Evolutionary conservation across 108 stramenopile species (phyloP).

Genomic region (Tribonema minus): DNA sequence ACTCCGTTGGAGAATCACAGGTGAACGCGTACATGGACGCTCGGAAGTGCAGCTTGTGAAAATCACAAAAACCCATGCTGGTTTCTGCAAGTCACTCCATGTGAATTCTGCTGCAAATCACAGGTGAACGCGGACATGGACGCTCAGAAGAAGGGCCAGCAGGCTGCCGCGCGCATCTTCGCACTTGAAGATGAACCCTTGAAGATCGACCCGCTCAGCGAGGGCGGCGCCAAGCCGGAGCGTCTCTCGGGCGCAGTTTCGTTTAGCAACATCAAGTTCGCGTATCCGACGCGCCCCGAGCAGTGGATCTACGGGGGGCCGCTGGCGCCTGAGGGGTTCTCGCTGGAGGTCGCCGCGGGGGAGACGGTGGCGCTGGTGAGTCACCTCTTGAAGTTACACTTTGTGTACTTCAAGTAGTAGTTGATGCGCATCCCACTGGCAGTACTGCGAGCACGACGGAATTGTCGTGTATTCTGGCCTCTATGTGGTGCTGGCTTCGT

Average conservation of each 20-base stretch:
- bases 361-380: conserved; percentile 87
- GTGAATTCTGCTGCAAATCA: too few species aligned
- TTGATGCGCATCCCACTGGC: too few species aligned
- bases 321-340: conserved; percentile 46
- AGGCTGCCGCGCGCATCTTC: conserved; percentile 47
- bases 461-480: too few species aligned
- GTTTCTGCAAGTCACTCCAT: too few species aligned
- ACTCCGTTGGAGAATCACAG: too few species aligned
- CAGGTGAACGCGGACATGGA: conserved; percentile 33
- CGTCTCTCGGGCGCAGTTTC: not conserved
- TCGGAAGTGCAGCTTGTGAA: too few species aligned
- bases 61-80: too few species aligned
- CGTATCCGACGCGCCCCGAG: conserved; percentile 82
- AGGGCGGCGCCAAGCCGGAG: conserved; percentile 17
- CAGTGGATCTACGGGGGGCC: conserved; percentile 17
- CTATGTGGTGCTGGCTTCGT: too few species aligned
- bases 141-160: conserved; percentile 25
- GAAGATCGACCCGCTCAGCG: conserved; percentile 12
- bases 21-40: conserved; percentile 36
- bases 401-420: too few species aligned
- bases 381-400: too few species aligned
- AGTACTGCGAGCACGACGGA: too few species aligned
- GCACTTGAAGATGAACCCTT: conserved; percentile 26
- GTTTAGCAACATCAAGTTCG: conserved; percentile 68
- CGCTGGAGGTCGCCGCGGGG: conserved; percentile 63